Evolutionary conservation across 768 basidiomycete genomes (phyloP).

Genomic region (Asterophora lycoperdoides): DNA sequence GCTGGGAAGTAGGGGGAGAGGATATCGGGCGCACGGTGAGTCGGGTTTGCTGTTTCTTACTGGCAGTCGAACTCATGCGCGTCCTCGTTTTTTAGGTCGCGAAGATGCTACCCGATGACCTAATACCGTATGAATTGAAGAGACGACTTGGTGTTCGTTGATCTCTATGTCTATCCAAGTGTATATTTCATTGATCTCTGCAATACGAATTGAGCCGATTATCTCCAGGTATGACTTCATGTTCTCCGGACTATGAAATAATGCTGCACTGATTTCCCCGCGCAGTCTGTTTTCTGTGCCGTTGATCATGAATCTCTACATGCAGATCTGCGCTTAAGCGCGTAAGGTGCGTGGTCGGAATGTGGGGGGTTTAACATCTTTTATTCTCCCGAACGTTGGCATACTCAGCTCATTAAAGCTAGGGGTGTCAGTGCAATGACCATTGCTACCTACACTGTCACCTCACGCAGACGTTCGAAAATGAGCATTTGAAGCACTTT

Average conservation of each 20-base stretch:
- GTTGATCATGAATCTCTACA: no score
- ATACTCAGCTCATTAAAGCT: neutral
- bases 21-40: conserved; percentile 57
- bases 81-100: conserved; percentile 26
- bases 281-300: no score
- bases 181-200: no score
- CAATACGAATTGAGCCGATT: no score
- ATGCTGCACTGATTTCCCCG: no score
- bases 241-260: no score
- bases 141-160: conserved; percentile 16
- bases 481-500: conserved; percentile 49
- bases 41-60: conserved; percentile 4
- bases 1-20: conserved; percentile 88
- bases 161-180: neutral
- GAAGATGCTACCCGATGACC: conserved; percentile 31
- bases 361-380: neutral
- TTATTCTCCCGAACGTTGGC: conserved; percentile 6
- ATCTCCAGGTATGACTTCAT: no score
- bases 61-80: neutral
- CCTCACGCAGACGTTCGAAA: conserved; percentile 37
- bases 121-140: conserved; percentile 25
- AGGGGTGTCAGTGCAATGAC: conserved; percentile 35
- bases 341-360: neutral
- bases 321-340: neutral
- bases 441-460: conserved; percentile 32